A percentile compares a stretch with the other conserved stretches of the same genome.
Conservation (phyloP, 169 alveolate genomes). For the Plasmodium gonderi region DNA sequence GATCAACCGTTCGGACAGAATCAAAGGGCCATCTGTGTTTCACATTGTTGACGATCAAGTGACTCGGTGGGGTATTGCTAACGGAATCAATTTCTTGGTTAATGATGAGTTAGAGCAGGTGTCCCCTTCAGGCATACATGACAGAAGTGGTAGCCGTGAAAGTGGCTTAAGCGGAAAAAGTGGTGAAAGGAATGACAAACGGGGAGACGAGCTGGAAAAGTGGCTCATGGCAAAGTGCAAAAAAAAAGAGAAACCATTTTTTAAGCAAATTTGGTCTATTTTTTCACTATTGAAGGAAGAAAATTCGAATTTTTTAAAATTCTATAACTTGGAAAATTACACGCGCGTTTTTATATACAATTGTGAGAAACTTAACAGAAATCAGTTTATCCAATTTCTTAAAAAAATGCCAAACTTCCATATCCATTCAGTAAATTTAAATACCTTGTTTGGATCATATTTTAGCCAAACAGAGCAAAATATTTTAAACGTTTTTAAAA, state of each 20-base stretch:
- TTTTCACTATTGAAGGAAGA: slow-evolving; percentile 22
- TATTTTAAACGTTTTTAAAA: slow-evolving; percentile 38
- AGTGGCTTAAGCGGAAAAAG: too few species aligned
- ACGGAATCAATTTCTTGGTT: background rate
- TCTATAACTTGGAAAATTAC: slow-evolving; percentile 50
- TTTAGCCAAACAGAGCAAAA: slow-evolving; percentile 63
- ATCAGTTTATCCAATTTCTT: slow-evolving; percentile 3
- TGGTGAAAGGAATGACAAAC: too few species aligned
- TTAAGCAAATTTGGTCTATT: background rate
- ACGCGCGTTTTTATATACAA: slow-evolving; percentile 58
- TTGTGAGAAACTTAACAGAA: slow-evolving; percentile 46
- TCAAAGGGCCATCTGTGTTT: background rate
- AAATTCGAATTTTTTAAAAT: slow-evolving; percentile 1
- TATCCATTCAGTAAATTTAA: slow-evolving; percentile 24
- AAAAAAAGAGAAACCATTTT: slow-evolving; percentile 1
- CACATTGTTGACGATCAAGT: background rate
- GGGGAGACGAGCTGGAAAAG: too few species aligned
- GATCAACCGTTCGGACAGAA: background rate
- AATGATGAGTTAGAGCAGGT: background rate
- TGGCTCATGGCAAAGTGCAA: background rate
- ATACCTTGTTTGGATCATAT: slow-evolving; percentile 64
- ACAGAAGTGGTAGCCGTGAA: too few species aligned
- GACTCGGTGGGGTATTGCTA: background rate
- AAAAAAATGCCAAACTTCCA: slow-evolving; percentile 3
- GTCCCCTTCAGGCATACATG: background rate